Evolutionary conservation across 192 early-diverging fungal genomes (phyloP).

Genomic region (Umbelopsis sp.): DNA sequence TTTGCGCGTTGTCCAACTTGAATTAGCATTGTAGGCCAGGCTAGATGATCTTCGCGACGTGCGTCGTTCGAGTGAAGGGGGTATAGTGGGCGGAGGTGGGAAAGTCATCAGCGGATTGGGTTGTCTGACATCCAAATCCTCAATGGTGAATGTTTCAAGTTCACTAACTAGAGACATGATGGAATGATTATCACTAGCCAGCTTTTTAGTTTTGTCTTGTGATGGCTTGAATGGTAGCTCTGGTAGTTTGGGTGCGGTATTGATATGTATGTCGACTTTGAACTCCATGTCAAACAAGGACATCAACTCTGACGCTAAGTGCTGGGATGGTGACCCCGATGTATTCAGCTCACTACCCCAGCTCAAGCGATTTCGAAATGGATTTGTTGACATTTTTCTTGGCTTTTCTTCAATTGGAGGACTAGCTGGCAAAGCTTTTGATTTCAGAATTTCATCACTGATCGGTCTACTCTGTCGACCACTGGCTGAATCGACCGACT

Average conservation of each 20-base stretch:
- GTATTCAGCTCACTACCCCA: conserved; percentile 37
- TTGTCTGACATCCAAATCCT: neutral
- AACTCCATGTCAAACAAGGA: conserved; percentile 48
- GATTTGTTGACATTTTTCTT: neutral
- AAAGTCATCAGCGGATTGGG: neutral
- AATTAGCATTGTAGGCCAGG: neutral
- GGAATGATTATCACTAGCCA: conserved; percentile 6
- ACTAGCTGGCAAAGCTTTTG: neutral
- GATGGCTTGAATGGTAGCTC: conserved; percentile 33
- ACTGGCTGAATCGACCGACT: neutral
- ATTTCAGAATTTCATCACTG: neutral
- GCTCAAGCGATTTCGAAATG: conserved; percentile 30
- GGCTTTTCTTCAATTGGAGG: neutral
- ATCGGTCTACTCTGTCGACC: neutral
- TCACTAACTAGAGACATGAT: conserved; percentile 7
- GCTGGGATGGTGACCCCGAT: conserved; percentile 31
- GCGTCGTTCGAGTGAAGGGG: conserved; percentile 8
- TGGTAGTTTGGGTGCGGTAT: conserved; percentile 35
- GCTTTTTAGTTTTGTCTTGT: neutral
- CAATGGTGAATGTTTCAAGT: neutral
- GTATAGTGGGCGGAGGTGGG: conserved; percentile 12
- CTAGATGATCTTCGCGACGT: conserved; percentile 11
- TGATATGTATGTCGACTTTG: conserved; percentile 30
- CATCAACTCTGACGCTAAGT: conserved; percentile 40
- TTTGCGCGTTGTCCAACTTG: conserved; percentile 14